phyloP scores from a whole-genome alignment of 2,329 filamentous ascomycete species.

The Aureobasidium uvarum region DNA sequence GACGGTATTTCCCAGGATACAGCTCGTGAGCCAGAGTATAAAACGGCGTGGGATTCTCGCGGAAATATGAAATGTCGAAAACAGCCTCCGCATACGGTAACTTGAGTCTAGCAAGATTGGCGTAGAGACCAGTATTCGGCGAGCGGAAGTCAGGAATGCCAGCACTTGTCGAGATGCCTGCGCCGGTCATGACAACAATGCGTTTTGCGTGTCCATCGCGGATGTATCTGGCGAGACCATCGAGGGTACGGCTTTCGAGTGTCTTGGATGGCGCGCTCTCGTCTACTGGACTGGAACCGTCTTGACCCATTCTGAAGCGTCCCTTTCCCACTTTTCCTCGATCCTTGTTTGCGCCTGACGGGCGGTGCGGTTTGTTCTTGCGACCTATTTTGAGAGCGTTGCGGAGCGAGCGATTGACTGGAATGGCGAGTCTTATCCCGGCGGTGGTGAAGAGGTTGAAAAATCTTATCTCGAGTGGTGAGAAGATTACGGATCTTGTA shows the following conservation, averaged over 20 bases:
- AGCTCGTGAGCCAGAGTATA: conserved; percentile 89
- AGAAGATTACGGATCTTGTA: not conserved
- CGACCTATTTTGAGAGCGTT: conserved; percentile 50
- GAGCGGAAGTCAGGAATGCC: conserved; percentile 91
- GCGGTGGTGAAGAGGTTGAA: not conserved
- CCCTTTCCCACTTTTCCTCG: conserved; percentile 31
- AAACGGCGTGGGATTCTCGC: conserved; percentile 79
- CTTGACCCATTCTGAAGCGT: conserved; percentile 74
- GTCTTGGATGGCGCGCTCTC: conserved; percentile 63
- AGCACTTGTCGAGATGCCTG: conserved; percentile 75
- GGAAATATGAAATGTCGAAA: conserved; percentile 90
- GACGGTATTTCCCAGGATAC: conserved; percentile 83
- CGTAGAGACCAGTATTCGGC: conserved; percentile 88
- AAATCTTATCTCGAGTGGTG: not conserved
- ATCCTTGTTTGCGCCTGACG: conserved; percentile 37
- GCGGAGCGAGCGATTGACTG: conserved; percentile 8
- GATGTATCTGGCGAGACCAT: conserved; percentile 78
- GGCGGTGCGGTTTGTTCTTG: conserved; percentile 48
- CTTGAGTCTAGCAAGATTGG: conserved; percentile 81
- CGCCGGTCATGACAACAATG: conserved; percentile 87
- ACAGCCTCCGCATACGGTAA: conserved; percentile 89
- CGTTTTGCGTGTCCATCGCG: conserved; percentile 63
- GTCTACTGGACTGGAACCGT: conserved; percentile 66
- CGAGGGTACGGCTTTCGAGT: conserved; percentile 66
- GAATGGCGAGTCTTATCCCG: conserved; percentile 10